These are phyloP conservation scores for Beauveria medogensis DNA, from an alignment of 2,329 filamentous ascomycete species.

Conservation along the genomic window DNA sequence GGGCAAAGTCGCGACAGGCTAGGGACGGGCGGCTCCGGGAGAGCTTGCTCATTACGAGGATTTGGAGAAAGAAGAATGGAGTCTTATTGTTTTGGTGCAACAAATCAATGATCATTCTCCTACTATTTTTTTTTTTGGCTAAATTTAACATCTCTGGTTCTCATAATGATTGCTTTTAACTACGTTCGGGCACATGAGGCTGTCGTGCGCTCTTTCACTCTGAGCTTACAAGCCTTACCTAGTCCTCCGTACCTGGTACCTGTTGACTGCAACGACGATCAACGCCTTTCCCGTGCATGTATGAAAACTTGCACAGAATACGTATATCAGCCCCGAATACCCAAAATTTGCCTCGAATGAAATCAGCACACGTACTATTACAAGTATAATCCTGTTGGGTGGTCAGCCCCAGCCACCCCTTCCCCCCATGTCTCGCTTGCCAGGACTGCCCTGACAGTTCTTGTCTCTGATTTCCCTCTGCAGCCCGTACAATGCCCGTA, in stretches of 20 bases:
- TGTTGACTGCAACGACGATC: not conserved
- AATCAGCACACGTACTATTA: too few relatives aligned
- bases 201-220: not conserved
- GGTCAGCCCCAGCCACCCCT: not conserved
- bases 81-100: not conserved
- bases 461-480: not conserved
- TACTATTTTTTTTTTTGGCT: not conserved
- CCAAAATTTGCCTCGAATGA: too few relatives aligned
- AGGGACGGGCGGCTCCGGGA: slow-evolving; percentile 8
- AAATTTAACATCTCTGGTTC: not conserved
- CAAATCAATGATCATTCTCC: not conserved
- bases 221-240: not conserved
- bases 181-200: not conserved
- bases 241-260: not conserved
- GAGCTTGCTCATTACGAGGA: not conserved
- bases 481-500: slow-evolving; percentile 5
- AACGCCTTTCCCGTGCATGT: not conserved
- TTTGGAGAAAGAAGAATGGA: slow-evolving; percentile 8
- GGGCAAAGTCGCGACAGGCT: slow-evolving; percentile 7
- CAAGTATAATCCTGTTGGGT: too few relatives aligned
- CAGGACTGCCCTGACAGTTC: not conserved
- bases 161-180: not conserved
- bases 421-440: slow-evolving; percentile 4
- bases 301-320: too few relatives aligned
- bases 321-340: too few relatives aligned